phyloP scores from a whole-genome alignment of 805 yeast genomes.

The Cyberlindnera euphorbiiphila region DNA sequence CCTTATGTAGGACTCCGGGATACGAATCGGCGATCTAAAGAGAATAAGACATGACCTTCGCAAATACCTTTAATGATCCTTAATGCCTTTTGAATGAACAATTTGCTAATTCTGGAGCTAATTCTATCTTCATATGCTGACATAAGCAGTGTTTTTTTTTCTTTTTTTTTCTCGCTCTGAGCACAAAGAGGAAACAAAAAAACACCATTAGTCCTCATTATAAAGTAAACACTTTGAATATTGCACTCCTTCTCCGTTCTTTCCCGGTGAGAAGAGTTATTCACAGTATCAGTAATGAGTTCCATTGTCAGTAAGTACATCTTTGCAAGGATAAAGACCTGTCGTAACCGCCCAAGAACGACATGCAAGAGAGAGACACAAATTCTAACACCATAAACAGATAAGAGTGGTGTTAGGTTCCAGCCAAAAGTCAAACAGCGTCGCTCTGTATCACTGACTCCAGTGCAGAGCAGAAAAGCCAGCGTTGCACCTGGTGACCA shows the following conservation, averaged over 20 bases:
- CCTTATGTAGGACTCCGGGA: slow-evolving; percentile 6
- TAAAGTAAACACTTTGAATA: no score
- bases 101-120: no score
- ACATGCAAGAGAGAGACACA: not conserved
- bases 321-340: not conserved
- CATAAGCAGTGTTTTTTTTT: slow-evolving; percentile 2
- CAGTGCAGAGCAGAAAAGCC: slow-evolving; percentile 25
- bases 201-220: not conserved
- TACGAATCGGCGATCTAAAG: slow-evolving; percentile 12
- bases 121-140: not conserved
- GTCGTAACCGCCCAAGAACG: not conserved
- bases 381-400: slow-evolving; percentile 11
- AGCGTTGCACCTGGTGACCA: slow-evolving; percentile 18
- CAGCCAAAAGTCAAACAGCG: slow-evolving; percentile 53
- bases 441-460: slow-evolving; percentile 31
- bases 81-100: no score
- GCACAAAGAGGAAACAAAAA: not conserved
- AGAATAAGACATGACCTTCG: slow-evolving; percentile 13
- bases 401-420: slow-evolving; percentile 59
- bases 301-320: slow-evolving; percentile 39
- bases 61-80: not conserved
- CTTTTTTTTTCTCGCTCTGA: not conserved
- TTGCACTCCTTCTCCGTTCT: no score
- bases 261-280: no score
- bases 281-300: slow-evolving; percentile 39